phyloP scores from a whole-genome alignment of 352 stramenopile species.

The Phytopythium oedochilum region DNA sequence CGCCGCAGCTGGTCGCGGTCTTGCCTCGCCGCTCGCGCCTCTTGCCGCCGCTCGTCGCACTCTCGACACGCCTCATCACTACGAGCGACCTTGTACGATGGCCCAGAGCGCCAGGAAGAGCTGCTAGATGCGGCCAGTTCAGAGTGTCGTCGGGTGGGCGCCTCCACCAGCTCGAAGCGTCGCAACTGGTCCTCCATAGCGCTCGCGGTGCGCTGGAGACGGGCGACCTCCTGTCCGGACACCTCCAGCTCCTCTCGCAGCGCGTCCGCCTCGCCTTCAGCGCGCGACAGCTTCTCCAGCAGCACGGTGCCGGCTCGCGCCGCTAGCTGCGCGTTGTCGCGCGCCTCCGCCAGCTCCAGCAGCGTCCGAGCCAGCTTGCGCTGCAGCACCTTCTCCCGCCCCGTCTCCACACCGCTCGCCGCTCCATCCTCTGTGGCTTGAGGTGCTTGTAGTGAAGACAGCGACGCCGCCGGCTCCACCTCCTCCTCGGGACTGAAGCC shows the following conservation, averaged over 20 bases:
- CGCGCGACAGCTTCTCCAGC: conserved; percentile 28
- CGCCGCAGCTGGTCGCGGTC: conserved; percentile 28
- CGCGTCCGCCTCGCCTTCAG: conserved; percentile 2
- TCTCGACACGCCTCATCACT: background rate
- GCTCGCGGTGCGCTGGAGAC: conserved; percentile 7
- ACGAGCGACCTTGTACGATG: background rate
- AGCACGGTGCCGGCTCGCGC: conserved; percentile 45
- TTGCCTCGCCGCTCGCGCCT: background rate
- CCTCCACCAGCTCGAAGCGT: background rate
- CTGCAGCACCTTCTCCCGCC: conserved; percentile 26
- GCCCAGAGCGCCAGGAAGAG: background rate
- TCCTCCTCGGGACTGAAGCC: conserved; percentile 5
- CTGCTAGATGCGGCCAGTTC: background rate
- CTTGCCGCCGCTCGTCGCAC: background rate
- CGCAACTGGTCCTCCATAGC: background rate
- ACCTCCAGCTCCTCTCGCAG: conserved; percentile 2
- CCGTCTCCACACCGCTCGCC: background rate
- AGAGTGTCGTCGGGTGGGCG: background rate
- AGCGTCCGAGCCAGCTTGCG: conserved; percentile 30
- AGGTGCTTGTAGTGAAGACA: background rate
- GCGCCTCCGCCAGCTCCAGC: conserved; percentile 35
- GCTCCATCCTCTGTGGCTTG: background rate
- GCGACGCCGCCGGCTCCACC: background rate
- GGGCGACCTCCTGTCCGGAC: conserved; percentile 13
- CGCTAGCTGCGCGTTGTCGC: conserved; percentile 40